Conservation (phyloP, 1,139 yeast species). For the Magnusiomyces paraingens region DNA sequence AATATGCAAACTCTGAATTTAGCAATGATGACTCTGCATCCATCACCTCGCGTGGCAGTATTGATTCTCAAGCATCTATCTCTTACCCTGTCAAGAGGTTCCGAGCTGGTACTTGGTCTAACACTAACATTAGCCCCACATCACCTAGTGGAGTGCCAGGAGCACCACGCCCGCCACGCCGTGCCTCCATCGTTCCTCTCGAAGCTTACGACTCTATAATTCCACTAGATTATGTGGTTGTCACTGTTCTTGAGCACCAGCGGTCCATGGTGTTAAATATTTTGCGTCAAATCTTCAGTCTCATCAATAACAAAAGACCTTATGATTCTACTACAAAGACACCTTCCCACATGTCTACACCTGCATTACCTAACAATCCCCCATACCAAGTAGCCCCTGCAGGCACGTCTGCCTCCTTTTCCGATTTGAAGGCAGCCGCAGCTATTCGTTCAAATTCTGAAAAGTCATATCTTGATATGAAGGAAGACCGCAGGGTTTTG, state of each 20-base stretch:
- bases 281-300: conserved; percentile 15
- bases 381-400: neutral
- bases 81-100: conserved; percentile 23
- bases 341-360: neutral
- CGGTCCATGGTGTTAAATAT: conserved; percentile 16
- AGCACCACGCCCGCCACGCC: neutral
- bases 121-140: conserved; percentile 13
- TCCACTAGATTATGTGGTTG: conserved; percentile 20
- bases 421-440: neutral
- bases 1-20: too few relatives aligned
- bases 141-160: conserved; percentile 7
- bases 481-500: conserved; percentile 21
- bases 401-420: conserved; percentile 3
- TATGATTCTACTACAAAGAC: neutral
- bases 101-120: conserved; percentile 23
- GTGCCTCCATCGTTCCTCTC: conserved; percentile 13
- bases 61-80: neutral
- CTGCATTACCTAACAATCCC: neutral
- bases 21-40: neutral
- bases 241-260: conserved; percentile 19
- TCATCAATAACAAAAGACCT: conserved; percentile 6
- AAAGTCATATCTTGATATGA: neutral
- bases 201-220: conserved; percentile 22
- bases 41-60: conserved; percentile 1
- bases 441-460: conserved; percentile 7